Evolutionary conservation across 108 stramenopile species (phyloP).

Genomic region (Fragilaria crotonensis): DNA sequence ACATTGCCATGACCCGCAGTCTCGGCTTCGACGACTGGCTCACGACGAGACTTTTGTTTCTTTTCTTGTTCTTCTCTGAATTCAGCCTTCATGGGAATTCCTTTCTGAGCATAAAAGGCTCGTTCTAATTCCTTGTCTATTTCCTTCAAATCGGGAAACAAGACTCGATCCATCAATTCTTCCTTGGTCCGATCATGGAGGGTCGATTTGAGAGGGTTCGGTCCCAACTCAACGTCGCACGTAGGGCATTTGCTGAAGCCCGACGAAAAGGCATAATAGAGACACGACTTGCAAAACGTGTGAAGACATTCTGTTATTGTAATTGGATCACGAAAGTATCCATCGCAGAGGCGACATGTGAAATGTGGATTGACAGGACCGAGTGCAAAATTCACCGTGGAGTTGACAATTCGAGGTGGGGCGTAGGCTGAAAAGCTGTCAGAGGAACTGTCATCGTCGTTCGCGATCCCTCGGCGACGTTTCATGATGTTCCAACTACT

Average conservation of each 20-base stretch:
- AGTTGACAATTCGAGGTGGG: too few relatives aligned
- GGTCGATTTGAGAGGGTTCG: constrained; percentile 29
- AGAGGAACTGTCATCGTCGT: too few relatives aligned
- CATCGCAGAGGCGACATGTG: constrained; percentile 46
- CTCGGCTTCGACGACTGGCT: too few relatives aligned
- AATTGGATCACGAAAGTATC: constrained; percentile 56
- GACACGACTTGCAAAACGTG: constrained; percentile 61
- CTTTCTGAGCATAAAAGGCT: constrained; percentile 30
- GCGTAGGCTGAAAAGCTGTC: too few relatives aligned
- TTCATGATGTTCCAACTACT: too few relatives aligned
- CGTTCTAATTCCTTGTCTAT: constrained; percentile 32
- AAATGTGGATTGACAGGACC: constrained; percentile 28
- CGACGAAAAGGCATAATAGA: constrained; percentile 26
- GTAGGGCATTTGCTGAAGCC: constrained; percentile 32
- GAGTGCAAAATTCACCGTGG: constrained; percentile 28
- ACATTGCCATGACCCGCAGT: too few relatives aligned
- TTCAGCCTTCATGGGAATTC: constrained; percentile 32
- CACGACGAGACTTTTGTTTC: too few relatives aligned
- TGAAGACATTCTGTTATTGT: constrained; percentile 64
- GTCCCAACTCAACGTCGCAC: constrained; percentile 28
- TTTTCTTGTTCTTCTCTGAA: constrained; percentile 9
- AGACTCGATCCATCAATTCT: constrained; percentile 48
- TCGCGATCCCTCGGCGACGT: too few relatives aligned
- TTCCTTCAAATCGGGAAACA: constrained; percentile 27
- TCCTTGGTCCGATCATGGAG: constrained; percentile 45